phyloP scores from a whole-genome alignment of 805 yeast species.

The Candida nemodendra region DNA sequence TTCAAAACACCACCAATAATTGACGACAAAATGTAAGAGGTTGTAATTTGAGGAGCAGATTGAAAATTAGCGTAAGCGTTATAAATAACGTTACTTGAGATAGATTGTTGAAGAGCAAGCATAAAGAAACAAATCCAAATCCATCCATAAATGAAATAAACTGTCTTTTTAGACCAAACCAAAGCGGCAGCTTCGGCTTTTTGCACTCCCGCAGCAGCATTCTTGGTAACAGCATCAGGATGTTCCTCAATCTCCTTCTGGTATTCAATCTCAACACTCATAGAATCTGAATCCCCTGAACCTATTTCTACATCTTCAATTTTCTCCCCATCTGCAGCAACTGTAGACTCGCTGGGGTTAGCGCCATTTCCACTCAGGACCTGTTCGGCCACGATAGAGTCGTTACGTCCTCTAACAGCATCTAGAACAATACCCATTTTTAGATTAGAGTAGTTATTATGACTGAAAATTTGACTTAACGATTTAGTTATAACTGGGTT shows the following conservation, averaged over 20 bases:
- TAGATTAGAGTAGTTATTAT: too few species aligned
- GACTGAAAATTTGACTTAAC: too few species aligned
- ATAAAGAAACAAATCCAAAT: slow-evolving; percentile 37
- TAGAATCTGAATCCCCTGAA: neutral
- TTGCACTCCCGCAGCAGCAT: slow-evolving; percentile 29
- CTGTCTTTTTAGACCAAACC: slow-evolving; percentile 31
- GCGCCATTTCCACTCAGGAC: too few species aligned
- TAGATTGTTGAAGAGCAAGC: slow-evolving; percentile 31
- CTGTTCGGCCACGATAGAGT: neutral
- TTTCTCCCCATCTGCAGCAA: neutral
- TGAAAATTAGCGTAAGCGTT: slow-evolving; percentile 27
- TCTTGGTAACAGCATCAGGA: slow-evolving; percentile 18
- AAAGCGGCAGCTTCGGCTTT: slow-evolving; percentile 32
- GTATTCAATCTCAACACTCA: neutral
- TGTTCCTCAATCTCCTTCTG: neutral
- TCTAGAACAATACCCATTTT: slow-evolving; percentile 4
- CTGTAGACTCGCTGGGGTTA: neutral
- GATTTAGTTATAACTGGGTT: too few species aligned
- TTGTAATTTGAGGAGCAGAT: slow-evolving; percentile 30
- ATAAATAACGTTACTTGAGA: slow-evolving; percentile 23
- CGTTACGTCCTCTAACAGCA: slow-evolving; percentile 1
- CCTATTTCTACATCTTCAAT: neutral
- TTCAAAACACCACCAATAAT: slow-evolving; percentile 35
- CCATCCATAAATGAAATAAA: slow-evolving; percentile 29
- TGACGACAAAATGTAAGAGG: slow-evolving; percentile 30